Evolutionary conservation across 768 basidiomycete species (phyloP).

Genomic region (Russula brevipes): DNA sequence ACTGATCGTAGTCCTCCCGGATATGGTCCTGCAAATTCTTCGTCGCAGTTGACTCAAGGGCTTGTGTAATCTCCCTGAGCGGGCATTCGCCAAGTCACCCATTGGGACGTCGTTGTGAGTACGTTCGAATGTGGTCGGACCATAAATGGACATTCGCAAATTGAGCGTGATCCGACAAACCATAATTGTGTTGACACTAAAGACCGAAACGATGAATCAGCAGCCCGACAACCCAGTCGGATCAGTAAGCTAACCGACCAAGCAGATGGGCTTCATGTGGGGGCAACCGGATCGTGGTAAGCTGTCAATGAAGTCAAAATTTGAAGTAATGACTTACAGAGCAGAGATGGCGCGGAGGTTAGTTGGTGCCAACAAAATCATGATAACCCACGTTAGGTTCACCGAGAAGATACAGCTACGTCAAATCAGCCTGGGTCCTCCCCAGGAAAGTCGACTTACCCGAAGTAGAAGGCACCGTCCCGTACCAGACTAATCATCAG

Average conservation of each 20-base stretch:
- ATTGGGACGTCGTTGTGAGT: conserved; percentile 14
- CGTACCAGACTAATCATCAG: conserved; percentile 14
- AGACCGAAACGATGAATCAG: neutral
- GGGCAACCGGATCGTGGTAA: neutral
- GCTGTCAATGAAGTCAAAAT: neutral
- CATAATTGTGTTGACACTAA: conserved; percentile 22
- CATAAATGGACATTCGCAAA: conserved; percentile 23
- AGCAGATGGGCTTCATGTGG: conserved; percentile 16
- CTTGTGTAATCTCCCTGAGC: neutral
- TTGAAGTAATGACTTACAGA: conserved; percentile 12
- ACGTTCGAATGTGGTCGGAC: conserved; percentile 9
- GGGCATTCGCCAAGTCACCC: conserved; percentile 3
- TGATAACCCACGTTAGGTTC: conserved; percentile 24
- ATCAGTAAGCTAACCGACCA: conserved; percentile 7
- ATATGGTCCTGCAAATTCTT: conserved; percentile 13
- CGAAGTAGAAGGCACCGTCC: conserved; percentile 25
- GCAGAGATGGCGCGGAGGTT: conserved; percentile 23
- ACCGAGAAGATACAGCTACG: conserved; percentile 23
- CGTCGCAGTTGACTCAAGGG: neutral
- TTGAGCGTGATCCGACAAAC: conserved; percentile 26
- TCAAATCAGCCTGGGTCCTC: neutral
- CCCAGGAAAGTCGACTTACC: conserved; percentile 6
- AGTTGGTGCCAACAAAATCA: conserved; percentile 25
- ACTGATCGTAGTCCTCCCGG: conserved; percentile 11
- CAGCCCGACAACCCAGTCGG: neutral